Conservation (phyloP, 805 yeast genomes). For the Ogataea siamensis region DNA sequence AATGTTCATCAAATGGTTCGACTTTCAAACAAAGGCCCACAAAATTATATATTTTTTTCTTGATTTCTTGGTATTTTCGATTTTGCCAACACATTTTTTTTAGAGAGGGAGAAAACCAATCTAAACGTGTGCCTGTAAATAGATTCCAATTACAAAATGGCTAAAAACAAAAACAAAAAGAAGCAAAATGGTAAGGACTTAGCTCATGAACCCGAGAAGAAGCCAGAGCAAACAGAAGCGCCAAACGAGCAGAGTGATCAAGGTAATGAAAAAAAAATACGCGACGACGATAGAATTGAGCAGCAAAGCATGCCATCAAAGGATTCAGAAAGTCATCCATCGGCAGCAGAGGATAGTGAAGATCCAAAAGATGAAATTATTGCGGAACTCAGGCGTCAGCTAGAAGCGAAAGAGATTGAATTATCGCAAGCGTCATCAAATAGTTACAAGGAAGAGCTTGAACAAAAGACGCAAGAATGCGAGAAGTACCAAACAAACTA, state of each 20-base stretch:
- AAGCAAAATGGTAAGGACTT: slow-evolving; percentile 5
- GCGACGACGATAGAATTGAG: background rate
- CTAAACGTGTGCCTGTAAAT: background rate
- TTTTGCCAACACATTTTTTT: slow-evolving; percentile 10
- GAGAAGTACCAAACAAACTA: slow-evolving; percentile 58
- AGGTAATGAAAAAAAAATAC: background rate
- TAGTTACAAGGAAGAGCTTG: slow-evolving; percentile 31
- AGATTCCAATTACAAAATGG: slow-evolving; percentile 3
- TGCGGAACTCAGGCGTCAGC: slow-evolving; percentile 3
- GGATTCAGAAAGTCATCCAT: background rate
- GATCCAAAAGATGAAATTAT: background rate
- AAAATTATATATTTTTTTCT: background rate
- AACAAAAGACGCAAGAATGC: slow-evolving; percentile 46
- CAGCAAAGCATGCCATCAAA: background rate
- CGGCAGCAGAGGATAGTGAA: background rate
- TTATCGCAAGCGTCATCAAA: slow-evolving; percentile 1
- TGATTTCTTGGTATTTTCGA: slow-evolving; percentile 7
- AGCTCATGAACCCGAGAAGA: background rate
- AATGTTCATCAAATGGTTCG: background rate
- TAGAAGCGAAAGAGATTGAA: slow-evolving; percentile 9
- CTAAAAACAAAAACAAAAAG: slow-evolving; percentile 8
- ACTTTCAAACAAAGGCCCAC: slow-evolving; percentile 2
- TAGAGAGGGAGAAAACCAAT: slow-evolving; percentile 1
- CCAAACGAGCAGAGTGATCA: too few relatives aligned
- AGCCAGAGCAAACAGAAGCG: background rate